Base-by-base conservation (phyloP, 176 grass and related monocot species). In the Cenchrus americanus region DNA sequence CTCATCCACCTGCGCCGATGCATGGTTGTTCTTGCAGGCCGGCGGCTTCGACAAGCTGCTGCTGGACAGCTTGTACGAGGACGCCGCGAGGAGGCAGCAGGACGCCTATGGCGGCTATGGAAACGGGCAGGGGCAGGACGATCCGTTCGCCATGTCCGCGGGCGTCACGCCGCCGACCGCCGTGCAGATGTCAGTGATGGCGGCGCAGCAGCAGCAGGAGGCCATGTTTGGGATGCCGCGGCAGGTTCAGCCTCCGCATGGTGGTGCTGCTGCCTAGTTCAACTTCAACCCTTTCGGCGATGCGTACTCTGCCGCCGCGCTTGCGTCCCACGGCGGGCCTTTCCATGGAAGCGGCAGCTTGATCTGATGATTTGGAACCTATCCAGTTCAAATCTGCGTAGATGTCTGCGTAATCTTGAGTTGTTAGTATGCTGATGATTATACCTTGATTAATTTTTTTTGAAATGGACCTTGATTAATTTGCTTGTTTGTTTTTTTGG, bases 271-370 rank as follows among this genome's bases (percentile, higher is more conserved):
- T 1, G 63, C 21, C 19, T 83, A 90, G 66, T 60, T 82, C 48
- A 97, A 91, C n/a, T n/a, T n/a, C 48, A 97, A 91, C 82, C 92
- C 88, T 14, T 94, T 97, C 69, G 83, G 58, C 15, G 87, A 91
- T 69, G 74, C 69, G 0, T 92, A 80, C 74, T 81, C 81, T 22
- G 82, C 71, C 8, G 42, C 87, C 2, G 49, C 87, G 24, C n/a
- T 86, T 5, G 5, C 82, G 19, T 15, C 7, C 1, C 32, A 34
- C n/a, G n/a, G n/a, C 3, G 26, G 22, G 57, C 72, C 66, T 55
- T 51, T 89, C 44, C 59, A 87, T 37, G 90, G 86, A 54, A 84
- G 58, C 41, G 49, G 85, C 71, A 92, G 90, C 82, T 88, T 97
- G 88, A 94, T 92, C 67, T 94, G 84, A 97, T 19, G 21, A 6